Evolutionary conservation across 495 filamentous ascomycete genomes (phyloP).

Genomic region (Collariella sp.): DNA sequence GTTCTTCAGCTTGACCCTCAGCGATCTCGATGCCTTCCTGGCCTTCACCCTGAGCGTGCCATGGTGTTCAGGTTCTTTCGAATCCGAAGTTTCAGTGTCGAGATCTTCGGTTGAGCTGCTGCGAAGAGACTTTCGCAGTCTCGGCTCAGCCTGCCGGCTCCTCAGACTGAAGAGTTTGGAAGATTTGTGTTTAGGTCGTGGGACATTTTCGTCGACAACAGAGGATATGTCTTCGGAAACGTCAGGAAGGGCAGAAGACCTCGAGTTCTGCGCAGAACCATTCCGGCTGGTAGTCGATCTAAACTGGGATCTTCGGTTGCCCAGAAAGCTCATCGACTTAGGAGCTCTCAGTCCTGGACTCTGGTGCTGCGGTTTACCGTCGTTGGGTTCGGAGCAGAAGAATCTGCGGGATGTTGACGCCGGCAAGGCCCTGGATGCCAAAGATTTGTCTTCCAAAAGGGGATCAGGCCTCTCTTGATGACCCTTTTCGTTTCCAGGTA

Average conservation of each 20-base stretch:
- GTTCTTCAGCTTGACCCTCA: conserved; percentile 54
- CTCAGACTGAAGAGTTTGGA: conserved; percentile 42
- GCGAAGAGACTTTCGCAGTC: conserved; percentile 53
- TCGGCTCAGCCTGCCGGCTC: conserved; percentile 38
- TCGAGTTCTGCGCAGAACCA: conserved; percentile 28
- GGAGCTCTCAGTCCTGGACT: conserved; percentile 28
- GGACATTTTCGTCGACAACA: neutral
- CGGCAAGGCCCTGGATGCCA: conserved; percentile 10
- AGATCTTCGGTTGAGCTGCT: conserved; percentile 30
- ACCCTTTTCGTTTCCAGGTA: conserved; percentile 18
- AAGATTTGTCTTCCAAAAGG: neutral
- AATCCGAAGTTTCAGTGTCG: conserved; percentile 19
- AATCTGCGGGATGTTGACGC: conserved; percentile 9
- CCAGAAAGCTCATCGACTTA: conserved; percentile 58
- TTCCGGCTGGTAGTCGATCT: conserved; percentile 27
- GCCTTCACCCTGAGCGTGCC: conserved; percentile 43
- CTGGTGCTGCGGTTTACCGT: neutral
- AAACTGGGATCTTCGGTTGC: conserved; percentile 25
- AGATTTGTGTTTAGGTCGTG: conserved; percentile 30
- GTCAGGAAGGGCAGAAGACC: neutral
- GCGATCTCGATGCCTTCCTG: conserved; percentile 50
- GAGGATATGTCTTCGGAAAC: conserved; percentile 4
- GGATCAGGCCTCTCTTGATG: conserved; percentile 7
- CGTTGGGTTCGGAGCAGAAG: conserved; percentile 17
- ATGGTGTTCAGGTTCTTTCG: conserved; percentile 17